A percentile compares a stretch with the other conserved stretches of the same genome.
These are phyloP conservation scores for Pseudonitzschia pungens DNA, from an alignment of 108 stramenopile genomes.

Conservation along the genomic window DNA sequence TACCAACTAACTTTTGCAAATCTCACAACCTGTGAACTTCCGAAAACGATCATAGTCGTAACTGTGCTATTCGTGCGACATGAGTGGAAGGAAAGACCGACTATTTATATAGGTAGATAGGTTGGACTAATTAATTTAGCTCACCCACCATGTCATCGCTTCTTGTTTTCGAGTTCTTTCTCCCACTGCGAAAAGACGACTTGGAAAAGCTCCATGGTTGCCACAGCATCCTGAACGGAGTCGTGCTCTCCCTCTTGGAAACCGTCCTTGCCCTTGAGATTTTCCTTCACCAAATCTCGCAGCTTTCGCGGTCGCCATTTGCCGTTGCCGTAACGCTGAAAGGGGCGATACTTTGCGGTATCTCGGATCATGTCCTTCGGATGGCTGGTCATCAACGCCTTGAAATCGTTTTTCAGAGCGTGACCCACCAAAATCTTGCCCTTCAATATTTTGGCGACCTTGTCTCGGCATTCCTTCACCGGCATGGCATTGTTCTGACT, in stretches of 20 bases:
- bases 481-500: slow-evolving; percentile 59
- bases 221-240: slow-evolving; percentile 82
- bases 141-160: slow-evolving; percentile 13
- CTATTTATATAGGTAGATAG: too few relatives aligned
- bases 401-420: slow-evolving; percentile 93
- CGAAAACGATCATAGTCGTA: too few relatives aligned
- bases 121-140: too few relatives aligned
- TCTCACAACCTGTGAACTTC: too few relatives aligned
- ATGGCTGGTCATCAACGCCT: slow-evolving; percentile 89
- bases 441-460: slow-evolving; percentile 72
- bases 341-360: slow-evolving; percentile 89
- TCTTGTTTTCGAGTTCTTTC: slow-evolving; percentile 45
- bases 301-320: slow-evolving; percentile 91
- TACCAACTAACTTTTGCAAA: too few relatives aligned
- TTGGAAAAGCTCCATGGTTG: slow-evolving; percentile 85
- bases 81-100: too few relatives aligned
- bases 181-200: slow-evolving; percentile 75
- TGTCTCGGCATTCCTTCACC: slow-evolving; percentile 67
- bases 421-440: slow-evolving; percentile 95
- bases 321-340: slow-evolving; percentile 70
- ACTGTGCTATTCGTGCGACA: too few relatives aligned
- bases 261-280: slow-evolving; percentile 58
- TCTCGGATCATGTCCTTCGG: slow-evolving; percentile 80
- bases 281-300: slow-evolving; percentile 85
- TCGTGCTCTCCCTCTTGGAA: slow-evolving; percentile 76